Base-by-base conservation (phyloP, 176 grass and related monocot species). In the Thinopyrum elongatum region DNA sequence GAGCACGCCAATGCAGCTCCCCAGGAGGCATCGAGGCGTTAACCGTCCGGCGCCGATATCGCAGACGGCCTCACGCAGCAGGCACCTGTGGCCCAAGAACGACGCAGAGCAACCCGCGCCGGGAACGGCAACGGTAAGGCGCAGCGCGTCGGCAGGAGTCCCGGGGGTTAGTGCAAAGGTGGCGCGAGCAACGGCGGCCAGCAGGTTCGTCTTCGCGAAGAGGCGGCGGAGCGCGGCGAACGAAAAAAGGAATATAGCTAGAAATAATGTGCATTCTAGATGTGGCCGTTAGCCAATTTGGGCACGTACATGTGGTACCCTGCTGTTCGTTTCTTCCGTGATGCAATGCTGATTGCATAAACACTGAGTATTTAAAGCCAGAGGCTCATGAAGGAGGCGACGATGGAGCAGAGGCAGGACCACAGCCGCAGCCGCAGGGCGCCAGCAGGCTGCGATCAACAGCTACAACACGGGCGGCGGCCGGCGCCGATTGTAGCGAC, bases 351-450 rank as follows among this genome's bases (percentile, higher is more conserved):
- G 84, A 85, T 88, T 86, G 77, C 79, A 88, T 77, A 86, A n/a
- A 86, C 80, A 66, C 81, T 86, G 83, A 46, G 78, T 85, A 90
- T 91, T 93, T 94, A 95, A 94, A 99, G 97, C 88, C 89, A 94
- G 97, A 84, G 87, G 90, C 90, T 96, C 61, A 89, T 94, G 97
- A 94, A 93, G 90, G 92, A 93, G 90, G 83, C 46, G 90, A 76
- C 87, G 86, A 91, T 92, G 88, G 85, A 88, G 64, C 90, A 88
- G 74, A 82, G 86, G 58, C 92, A 77, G 53, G n/a, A n/a, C 81
- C 59, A 8, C 90, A 88, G 69, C 82, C 86, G 58, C 92, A 90
- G 90, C 73, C 84, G 17, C 88, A 59, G 38, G 73, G 78, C 49
- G 39, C n/a, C 87, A 88, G 42, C 58, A 69, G 72, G 76, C 77